Conservation (phyloP, 140 eudicot genomes). For the Anethum foeniculum region DNA sequence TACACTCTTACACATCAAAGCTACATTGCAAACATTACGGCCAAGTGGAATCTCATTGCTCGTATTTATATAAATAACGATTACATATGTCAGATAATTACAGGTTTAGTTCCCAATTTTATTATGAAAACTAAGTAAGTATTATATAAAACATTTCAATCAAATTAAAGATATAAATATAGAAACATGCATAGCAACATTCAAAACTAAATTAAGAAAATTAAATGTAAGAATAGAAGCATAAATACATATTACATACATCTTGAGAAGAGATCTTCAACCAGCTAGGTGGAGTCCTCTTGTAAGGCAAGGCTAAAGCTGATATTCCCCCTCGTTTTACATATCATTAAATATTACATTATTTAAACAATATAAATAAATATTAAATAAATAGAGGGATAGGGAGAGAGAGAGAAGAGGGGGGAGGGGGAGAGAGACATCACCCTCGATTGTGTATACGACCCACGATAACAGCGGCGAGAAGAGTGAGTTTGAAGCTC, state of each 20-base stretch:
- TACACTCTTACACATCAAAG: neutral
- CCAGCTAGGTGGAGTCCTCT: constrained; percentile 23
- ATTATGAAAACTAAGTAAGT: neutral
- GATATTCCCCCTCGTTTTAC: constrained; percentile 13
- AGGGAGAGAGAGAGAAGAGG: neutral
- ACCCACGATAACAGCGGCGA: constrained; percentile 7
- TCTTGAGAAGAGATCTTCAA: constrained; percentile 12
- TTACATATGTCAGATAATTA: neutral
- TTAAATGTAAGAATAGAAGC: neutral
- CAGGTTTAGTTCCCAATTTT: neutral
- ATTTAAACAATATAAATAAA: no score
- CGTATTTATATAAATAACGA: neutral
- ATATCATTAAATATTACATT: neutral
- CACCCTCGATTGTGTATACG: constrained; percentile 20
- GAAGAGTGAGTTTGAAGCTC: neutral
- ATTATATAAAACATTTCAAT: neutral
- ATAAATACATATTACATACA: neutral
- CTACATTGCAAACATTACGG: neutral
- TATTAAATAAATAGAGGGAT: neutral
- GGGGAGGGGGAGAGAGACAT: neutral
- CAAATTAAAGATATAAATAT: neutral
- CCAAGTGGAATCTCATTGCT: neutral
- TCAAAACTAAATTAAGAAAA: neutral
- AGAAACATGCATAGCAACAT: neutral
- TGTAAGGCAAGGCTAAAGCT: constrained; percentile 18